These are phyloP conservation scores for Pouteria campechiana DNA, from an alignment of 179 eudicot genomes.

Conservation along the genomic window DNA sequence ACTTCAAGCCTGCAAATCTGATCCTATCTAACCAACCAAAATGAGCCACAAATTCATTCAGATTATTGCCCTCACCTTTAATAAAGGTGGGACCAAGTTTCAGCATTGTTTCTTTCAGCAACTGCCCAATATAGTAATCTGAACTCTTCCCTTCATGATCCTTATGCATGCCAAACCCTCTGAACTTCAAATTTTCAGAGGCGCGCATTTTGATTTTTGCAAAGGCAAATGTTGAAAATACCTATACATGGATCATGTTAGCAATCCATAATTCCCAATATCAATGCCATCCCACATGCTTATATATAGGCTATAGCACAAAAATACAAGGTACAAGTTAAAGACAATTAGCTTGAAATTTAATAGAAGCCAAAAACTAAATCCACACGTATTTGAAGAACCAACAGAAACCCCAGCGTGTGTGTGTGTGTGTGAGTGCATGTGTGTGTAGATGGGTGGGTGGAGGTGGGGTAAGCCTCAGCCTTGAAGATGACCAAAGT, in stretches of 20 bases:
- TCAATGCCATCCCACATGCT: too few relatives aligned
- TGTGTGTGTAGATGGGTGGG: too few relatives aligned
- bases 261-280: too few relatives aligned
- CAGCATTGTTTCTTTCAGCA: constrained; percentile 76
- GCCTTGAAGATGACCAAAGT: too few relatives aligned
- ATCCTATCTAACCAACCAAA: too few relatives aligned
- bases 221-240: constrained; percentile 60
- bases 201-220: constrained; percentile 60
- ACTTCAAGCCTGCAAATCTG: too few relatives aligned
- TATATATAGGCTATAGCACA: too few relatives aligned
- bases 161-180: constrained; percentile 16
- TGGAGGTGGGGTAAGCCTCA: too few relatives aligned
- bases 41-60: too few relatives aligned
- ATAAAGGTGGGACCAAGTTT: constrained; percentile 88
- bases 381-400: too few relatives aligned
- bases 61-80: constrained; percentile 43
- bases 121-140: constrained; percentile 54
- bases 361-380: not conserved
- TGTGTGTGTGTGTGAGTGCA: too few relatives aligned
- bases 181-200: constrained; percentile 25
- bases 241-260: constrained; percentile 28
- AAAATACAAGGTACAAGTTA: not conserved
- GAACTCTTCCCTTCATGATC: constrained; percentile 19
- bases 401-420: not conserved
- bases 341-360: not conserved